These are phyloP conservation scores for Neurospora sp. DNA, from an alignment of 495 filamentous ascomycete genomes.

Conservation along the genomic window DNA sequence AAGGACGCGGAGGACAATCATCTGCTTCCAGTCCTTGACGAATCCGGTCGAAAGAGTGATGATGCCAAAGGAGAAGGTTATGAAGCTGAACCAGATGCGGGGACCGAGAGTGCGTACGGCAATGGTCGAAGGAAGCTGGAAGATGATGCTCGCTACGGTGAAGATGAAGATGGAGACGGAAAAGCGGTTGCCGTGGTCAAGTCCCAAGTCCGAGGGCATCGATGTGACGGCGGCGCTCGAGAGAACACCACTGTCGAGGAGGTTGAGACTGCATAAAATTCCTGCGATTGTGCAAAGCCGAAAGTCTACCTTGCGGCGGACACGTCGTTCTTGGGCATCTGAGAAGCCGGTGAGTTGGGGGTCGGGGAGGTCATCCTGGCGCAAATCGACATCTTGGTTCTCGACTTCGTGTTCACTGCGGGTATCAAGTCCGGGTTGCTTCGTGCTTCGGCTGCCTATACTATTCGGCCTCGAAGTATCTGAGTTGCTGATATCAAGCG, in stretches of 20 bases:
- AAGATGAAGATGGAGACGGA: conserved; percentile 72
- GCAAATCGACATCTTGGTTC: background rate
- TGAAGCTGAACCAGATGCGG: conserved; percentile 54
- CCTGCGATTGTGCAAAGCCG: conserved; percentile 69
- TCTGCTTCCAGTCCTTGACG: conserved; percentile 57
- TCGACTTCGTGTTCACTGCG: background rate
- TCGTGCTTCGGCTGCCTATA: background rate
- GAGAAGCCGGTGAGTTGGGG: background rate
- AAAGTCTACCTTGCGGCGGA: conserved; percentile 59
- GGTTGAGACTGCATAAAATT: conserved; percentile 59
- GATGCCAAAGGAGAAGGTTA: conserved; percentile 59
- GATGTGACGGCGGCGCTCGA: conserved; percentile 65
- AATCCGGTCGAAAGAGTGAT: conserved; percentile 67
- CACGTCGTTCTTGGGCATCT: conserved; percentile 15
- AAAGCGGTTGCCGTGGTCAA: conserved; percentile 53
- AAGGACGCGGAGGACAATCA: conserved; percentile 62
- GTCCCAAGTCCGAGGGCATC: conserved; percentile 56
- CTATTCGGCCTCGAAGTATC: background rate
- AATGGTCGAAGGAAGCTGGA: conserved; percentile 65
- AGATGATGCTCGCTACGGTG: conserved; percentile 62
- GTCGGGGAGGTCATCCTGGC: background rate
- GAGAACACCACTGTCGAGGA: conserved; percentile 70
- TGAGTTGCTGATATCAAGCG: background rate
- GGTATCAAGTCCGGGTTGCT: background rate
- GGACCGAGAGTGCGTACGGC: conserved; percentile 60